Base-by-base conservation (phyloP, 805 yeast genomes). In the Wickerhamiella sergipiensis region DNA sequence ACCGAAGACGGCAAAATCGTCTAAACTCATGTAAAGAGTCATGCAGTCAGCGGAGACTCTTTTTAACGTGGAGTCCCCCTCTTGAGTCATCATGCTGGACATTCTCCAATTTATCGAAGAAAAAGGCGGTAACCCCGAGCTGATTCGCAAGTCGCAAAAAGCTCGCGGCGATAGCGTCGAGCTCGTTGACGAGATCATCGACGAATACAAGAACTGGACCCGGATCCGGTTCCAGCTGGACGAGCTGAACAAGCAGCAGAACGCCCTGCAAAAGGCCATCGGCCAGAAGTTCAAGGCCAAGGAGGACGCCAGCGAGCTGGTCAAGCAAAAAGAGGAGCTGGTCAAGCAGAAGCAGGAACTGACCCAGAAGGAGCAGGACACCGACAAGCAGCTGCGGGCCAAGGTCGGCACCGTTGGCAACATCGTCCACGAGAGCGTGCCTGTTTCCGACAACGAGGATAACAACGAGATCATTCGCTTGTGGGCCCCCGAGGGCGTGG, bases 131-230 rank as follows among this genome's bases (percentile, higher is more conserved):
- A 79, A 89, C 68, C 96, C 98, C 43, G 90, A 89, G 59, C 73
- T 73, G 50, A 87, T 92, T 66, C 83, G 83, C 67, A 78, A 73
- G 63, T 89, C 97, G 39, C 98, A 92, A 70, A 80, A 73, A 68
- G 95, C 94, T 55, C 87, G 98, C 75, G 95, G 95, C 55, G 97
- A 79, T 60, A 73, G 92, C 36, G 97, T 89, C 49, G 98, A 92
- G 70, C 64, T 92, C 49, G 97, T 92, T 49, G 98, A 92, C 67
- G 96, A 90, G 71, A 89, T 92, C 67, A 86, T 92, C 65, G 75
- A 72, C 56, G 95, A 83, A 60, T 92, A 92, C 77, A 85, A 85
- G 70, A 81, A 79, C 54, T 92, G 98, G 98, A 85, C 89, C 60
- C 81, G 78, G 70, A 78, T 82, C 55, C 81, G 88, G 71, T 92